A percentile compares a stretch with the other conserved stretches of the same genome.
These are phyloP conservation scores for Trametes hirsuta DNA, from an alignment of 1,284 basidiomycete species.

Conservation along the genomic window DNA sequence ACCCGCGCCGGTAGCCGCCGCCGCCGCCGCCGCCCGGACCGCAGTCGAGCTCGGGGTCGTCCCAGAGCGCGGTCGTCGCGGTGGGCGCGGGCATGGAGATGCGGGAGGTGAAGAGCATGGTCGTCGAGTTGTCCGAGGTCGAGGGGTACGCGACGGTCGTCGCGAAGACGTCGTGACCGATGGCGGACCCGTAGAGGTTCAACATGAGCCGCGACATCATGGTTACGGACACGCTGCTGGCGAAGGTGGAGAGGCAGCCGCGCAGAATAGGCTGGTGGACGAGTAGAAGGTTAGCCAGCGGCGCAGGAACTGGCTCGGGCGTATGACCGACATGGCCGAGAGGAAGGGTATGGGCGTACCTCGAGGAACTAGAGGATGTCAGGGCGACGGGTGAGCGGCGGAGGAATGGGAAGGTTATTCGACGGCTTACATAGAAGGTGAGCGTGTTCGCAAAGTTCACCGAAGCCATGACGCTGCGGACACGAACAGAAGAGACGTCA, in stretches of 20 bases:
- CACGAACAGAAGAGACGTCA: slow-evolving; percentile 3
- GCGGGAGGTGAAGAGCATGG: slow-evolving; percentile 34
- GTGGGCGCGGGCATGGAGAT: slow-evolving; percentile 21
- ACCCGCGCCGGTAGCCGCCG: slow-evolving; percentile 4
- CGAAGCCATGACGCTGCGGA: slow-evolving; percentile 37
- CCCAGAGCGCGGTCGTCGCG: not conserved
- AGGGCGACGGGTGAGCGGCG: slow-evolving; percentile 1
- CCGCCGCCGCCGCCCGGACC: not conserved
- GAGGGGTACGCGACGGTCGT: slow-evolving; percentile 20
- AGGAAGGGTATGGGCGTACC: slow-evolving; percentile 4
- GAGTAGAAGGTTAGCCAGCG: not conserved
- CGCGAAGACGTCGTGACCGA: slow-evolving; percentile 5
- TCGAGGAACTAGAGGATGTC: slow-evolving; percentile 9
- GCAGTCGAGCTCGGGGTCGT: too few relatives aligned
- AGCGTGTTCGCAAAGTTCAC: slow-evolving; percentile 36
- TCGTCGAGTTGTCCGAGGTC: slow-evolving; percentile 26
- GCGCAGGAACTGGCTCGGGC: not conserved
- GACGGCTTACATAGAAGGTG: slow-evolving; percentile 38
- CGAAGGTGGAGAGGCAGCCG: slow-evolving; percentile 34
- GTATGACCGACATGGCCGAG: slow-evolving; percentile 11
- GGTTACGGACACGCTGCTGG: slow-evolving; percentile 39
- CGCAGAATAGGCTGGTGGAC: slow-evolving; percentile 32
- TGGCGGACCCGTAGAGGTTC: slow-evolving; percentile 35
- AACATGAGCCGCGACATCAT: slow-evolving; percentile 44
- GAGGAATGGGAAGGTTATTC: not conserved